Conservation (phyloP, 139 green algal genomes). For the Mesotaenium endlicherianum region DNA sequence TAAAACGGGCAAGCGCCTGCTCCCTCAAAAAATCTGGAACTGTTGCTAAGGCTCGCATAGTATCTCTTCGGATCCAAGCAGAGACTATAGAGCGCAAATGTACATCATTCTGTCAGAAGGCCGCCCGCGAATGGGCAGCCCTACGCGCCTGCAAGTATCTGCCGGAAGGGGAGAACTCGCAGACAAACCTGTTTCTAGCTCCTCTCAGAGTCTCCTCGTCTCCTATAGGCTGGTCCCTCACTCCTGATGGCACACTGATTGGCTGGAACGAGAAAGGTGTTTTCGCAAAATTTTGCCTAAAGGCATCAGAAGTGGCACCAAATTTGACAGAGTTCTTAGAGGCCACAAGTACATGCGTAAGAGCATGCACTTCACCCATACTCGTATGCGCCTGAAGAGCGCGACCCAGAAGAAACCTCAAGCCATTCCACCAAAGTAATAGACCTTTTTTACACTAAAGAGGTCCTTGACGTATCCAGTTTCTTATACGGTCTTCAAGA, state of each 20-base stretch:
- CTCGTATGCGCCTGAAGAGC: no score
- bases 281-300: background rate
- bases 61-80: background rate
- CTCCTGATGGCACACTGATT: background rate
- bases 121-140: background rate
- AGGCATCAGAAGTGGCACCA: background rate
- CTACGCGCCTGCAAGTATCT: background rate
- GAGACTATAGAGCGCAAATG: background rate
- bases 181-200: constrained; percentile 1
- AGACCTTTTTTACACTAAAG: no score
- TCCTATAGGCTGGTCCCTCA: constrained; percentile 5
- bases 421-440: no score
- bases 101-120: no score
- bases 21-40: background rate
- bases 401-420: no score
- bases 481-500: no score
- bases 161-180: background rate
- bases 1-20: background rate
- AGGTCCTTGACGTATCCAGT: no score
- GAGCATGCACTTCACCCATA: no score
- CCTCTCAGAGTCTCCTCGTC: constrained; percentile 18
- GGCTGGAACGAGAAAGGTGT: background rate
- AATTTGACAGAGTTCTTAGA: constrained; percentile 21
- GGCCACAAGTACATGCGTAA: no score
- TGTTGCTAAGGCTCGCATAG: background rate